Conservation (phyloP, 2,329 filamentous ascomycete genomes). For the Plectosphaerella plurivora region DNA sequence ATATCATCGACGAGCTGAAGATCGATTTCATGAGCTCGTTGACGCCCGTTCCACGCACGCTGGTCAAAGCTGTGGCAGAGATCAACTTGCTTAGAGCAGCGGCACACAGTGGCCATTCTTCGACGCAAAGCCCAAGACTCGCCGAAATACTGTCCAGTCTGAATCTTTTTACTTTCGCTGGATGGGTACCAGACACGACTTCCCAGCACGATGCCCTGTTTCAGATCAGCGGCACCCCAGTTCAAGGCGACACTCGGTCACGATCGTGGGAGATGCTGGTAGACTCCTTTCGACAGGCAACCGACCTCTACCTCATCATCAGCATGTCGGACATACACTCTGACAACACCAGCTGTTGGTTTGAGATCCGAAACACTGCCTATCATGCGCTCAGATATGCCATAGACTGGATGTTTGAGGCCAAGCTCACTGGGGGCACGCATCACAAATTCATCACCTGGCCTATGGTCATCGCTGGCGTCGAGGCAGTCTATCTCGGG, state of each 20-base stretch:
- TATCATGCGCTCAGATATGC: neutral
- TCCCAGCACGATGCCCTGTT: too few relatives aligned
- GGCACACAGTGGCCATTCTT: neutral
- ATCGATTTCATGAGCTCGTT: neutral
- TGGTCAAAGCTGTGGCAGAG: neutral
- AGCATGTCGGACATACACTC: too few relatives aligned
- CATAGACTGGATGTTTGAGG: neutral
- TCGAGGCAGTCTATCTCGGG: neutral
- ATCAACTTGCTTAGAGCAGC: neutral
- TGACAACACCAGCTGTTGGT: too few relatives aligned
- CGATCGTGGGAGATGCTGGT: neutral
- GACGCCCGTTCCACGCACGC: neutral
- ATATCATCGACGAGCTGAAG: neutral
- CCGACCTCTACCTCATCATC: neutral
- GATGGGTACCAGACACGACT: neutral
- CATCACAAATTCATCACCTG: slow-evolving; percentile 1
- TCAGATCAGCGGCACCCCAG: neutral
- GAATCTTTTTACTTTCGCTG: neutral
- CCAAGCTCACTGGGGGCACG: neutral
- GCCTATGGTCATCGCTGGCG: neutral
- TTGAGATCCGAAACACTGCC: neutral
- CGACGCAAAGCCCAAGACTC: neutral
- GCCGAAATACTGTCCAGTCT: neutral
- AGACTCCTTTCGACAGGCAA: neutral
- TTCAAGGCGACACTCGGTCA: too few relatives aligned